phyloP scores from a whole-genome alignment of 2,329 filamentous ascomycete species.

The Mycosphaerella arachidis region DNA sequence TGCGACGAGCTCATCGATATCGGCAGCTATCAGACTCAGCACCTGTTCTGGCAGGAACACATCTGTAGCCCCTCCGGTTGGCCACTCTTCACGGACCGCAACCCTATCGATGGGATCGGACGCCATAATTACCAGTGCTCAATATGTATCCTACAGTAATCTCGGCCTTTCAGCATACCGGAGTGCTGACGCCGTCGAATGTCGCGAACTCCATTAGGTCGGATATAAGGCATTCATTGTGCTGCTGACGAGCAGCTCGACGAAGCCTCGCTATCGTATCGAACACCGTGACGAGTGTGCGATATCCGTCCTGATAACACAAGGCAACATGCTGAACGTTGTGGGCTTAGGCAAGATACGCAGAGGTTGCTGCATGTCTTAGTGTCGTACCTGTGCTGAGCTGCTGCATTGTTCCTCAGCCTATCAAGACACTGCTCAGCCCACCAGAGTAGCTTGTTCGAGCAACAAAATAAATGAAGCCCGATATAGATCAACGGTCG shows the following conservation, averaged over 20 bases:
- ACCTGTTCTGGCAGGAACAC: not conserved
- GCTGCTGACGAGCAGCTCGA: not conserved
- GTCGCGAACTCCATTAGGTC: not conserved
- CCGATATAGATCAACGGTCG: slow-evolving; percentile 5
- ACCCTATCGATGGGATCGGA: slow-evolving; percentile 2
- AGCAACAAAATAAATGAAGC: slow-evolving; percentile 2
- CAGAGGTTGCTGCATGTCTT: not conserved
- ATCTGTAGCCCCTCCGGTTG: not conserved
- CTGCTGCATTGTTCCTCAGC: not conserved
- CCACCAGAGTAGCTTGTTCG: not conserved
- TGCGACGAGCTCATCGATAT: not conserved
- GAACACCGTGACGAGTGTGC: not conserved
- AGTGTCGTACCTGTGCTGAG: not conserved
- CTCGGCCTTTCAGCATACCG: not conserved
- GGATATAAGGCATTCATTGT: not conserved
- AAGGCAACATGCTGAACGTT: not conserved
- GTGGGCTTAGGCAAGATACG: not conserved
- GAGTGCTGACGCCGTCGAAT: slow-evolving; percentile 14
- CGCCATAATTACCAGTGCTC: slow-evolving; percentile 7
- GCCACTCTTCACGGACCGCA: slow-evolving; percentile 4
- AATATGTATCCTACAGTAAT: not conserved
- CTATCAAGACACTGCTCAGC: not conserved
- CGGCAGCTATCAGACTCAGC: not conserved
- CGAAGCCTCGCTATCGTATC: not conserved
- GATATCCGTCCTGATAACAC: not conserved